Evolutionary conservation across 768 basidiomycete species (phyloP).

Genomic region (Tephrocybe sp.): DNA sequence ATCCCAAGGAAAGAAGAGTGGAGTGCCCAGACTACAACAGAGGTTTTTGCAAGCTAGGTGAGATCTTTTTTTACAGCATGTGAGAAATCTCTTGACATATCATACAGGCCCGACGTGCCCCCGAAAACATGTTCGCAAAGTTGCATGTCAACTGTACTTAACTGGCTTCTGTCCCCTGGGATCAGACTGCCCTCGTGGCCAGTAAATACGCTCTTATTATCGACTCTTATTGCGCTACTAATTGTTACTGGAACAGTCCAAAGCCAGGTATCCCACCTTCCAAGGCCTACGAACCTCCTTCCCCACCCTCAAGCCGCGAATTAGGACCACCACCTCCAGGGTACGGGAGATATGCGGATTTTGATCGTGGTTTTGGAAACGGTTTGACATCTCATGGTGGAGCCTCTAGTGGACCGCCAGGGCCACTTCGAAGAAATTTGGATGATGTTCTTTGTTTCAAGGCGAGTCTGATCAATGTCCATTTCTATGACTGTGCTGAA

Average conservation of each 20-base stretch:
- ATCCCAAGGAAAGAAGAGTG: slow-evolving; percentile 85
- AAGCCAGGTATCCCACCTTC: slow-evolving; percentile 39
- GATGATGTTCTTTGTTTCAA: slow-evolving; percentile 89
- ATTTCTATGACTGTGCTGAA: slow-evolving; percentile 1
- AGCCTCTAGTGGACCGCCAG: slow-evolving; percentile 24
- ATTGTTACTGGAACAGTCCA: slow-evolving; percentile 50
- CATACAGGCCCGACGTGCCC: slow-evolving; percentile 78
- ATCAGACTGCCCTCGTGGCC: slow-evolving; percentile 81
- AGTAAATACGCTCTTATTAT: slow-evolving; percentile 60
- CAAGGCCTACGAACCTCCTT: slow-evolving; percentile 55
- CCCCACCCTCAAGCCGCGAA: slow-evolving; percentile 71
- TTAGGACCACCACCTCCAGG: slow-evolving; percentile 91
- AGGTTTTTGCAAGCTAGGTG: slow-evolving; percentile 93
- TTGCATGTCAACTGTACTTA: slow-evolving; percentile 87
- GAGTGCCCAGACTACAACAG: slow-evolving; percentile 96
- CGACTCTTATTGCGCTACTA: slow-evolving; percentile 10
- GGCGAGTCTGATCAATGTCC: slow-evolving; percentile 35
- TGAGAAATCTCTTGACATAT: slow-evolving; percentile 2
- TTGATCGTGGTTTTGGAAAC: slow-evolving; percentile 52
- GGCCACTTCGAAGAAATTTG: slow-evolving; percentile 62
- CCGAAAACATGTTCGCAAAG: slow-evolving; percentile 88
- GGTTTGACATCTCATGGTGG: slow-evolving; percentile 25
- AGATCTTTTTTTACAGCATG: slow-evolving; percentile 23
- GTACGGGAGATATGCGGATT: slow-evolving; percentile 80
- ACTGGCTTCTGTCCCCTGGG: slow-evolving; percentile 93